Percentiles rank a stretch among this genome's conserved stretches.
Conservation (phyloP, 108 stramenopile genomes). For the Cylindrotheca fusiformis region DNA sequence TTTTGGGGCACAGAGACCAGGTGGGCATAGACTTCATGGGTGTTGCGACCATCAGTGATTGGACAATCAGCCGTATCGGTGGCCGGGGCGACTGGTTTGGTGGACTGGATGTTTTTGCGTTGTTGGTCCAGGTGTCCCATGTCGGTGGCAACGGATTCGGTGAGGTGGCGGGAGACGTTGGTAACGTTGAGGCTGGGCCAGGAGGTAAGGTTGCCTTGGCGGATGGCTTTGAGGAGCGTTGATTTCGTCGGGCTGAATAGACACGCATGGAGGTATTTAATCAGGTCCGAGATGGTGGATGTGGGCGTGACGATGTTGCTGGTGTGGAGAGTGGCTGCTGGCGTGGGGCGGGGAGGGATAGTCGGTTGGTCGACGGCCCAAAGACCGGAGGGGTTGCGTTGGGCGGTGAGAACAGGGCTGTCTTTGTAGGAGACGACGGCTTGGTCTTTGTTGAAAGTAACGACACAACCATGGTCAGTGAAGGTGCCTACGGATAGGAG, state of each 20-base stretch:
- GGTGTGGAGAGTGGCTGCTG: background rate
- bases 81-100: conserved; percentile 9
- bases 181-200: conserved; percentile 22
- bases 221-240: conserved; percentile 10
- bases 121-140: conserved; percentile 31
- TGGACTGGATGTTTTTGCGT: conserved; percentile 9
- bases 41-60: background rate
- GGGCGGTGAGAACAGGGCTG: conserved; percentile 3
- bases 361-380: conserved; percentile 15
- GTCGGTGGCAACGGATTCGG: no score
- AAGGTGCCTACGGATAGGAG: no score
- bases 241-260: conserved; percentile 15
- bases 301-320: no score
- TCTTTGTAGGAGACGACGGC: no score
- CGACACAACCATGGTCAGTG: no score
- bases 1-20: conserved; percentile 5
- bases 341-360: background rate
- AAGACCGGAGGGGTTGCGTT: conserved; percentile 9
- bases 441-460: no score
- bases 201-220: conserved; percentile 1
- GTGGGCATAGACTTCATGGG: background rate
- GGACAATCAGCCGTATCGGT: background rate
- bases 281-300: conserved; percentile 16
- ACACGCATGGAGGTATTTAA: conserved; percentile 23
- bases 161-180: conserved; percentile 2